These are phyloP conservation scores for Tetradesmus obliquus DNA, from an alignment of 139 green algal species.

Conservation along the genomic window DNA sequence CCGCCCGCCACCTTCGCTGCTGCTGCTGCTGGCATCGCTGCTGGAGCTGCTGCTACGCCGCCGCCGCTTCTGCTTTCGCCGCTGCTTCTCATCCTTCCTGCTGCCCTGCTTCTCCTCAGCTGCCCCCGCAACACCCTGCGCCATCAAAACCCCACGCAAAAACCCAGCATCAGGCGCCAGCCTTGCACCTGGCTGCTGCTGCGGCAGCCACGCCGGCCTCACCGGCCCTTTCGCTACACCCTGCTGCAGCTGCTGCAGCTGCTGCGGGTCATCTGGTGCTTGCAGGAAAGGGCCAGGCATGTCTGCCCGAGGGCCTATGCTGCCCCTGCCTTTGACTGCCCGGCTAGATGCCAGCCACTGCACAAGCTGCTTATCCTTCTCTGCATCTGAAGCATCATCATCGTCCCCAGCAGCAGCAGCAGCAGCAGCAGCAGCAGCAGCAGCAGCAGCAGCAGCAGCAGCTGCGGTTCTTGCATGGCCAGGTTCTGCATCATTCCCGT, in stretches of 20 bases:
- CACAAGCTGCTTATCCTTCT: background rate
- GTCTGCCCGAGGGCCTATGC: constrained; percentile 47
- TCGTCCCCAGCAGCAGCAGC: background rate
- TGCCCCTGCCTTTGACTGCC: constrained; percentile 47
- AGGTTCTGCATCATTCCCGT: background rate
- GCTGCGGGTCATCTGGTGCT: background rate
- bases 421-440: background rate
- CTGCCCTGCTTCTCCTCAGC: background rate
- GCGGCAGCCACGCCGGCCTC: constrained; percentile 44
- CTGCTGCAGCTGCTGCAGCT: constrained; percentile 32
- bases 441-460: background rate
- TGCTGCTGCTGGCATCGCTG: background rate
- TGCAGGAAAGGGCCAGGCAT: constrained; percentile 53
- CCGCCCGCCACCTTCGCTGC: background rate
- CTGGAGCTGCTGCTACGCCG: background rate
- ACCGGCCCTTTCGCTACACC: constrained; percentile 41
- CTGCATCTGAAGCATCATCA: background rate
- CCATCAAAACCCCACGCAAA: constrained; percentile 6
- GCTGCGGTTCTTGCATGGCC: background rate
- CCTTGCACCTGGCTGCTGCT: background rate
- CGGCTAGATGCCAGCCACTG: constrained; percentile 15
- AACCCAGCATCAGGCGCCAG: background rate
- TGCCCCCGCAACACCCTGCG: background rate
- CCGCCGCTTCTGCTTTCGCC: background rate
- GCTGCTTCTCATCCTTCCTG: background rate